Evolutionary conservation across 2,329 filamentous ascomycete genomes (phyloP), one percentile per base, ranked within the genome.

Genomic region (Colletotrichum falcatum): DNA sequence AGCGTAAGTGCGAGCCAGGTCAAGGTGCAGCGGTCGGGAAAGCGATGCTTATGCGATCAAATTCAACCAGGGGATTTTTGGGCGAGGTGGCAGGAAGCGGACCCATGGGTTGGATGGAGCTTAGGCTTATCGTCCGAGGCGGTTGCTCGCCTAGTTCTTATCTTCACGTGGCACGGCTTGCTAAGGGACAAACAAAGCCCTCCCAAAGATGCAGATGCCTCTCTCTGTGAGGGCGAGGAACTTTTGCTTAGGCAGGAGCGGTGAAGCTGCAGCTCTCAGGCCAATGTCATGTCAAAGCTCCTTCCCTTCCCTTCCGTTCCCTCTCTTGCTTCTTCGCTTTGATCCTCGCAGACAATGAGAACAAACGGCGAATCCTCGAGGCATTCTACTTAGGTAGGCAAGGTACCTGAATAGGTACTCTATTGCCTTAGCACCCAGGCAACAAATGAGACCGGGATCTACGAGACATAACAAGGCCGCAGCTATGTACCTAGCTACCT

Each of bases 21-120:
- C n/a, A 16, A 61, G 28, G 8, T 61, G n/a, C 33, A 28, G 9
- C 42, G 20, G 35, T 63, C 30, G 30, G 58, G 64, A 62, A 63
- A 23, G 55, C 18, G 30, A n/a, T 33, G 56, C 49, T 55, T 61
- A 28, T 64, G 26, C 62, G 64, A 58, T 59, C 39, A 66, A 70
- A 67, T 53, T 61, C 64, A 58, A 66, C 67, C 42, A 35, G 68
- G 53, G 59, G 42, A 48, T 68, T 71, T 71, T 68, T 67, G 67
- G 67, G 64, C 59, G 58, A 71, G 68, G 68, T 71, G 68, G 68
- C 68, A 71, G 68, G 68, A 71, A 68, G 65, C 64, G 64, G 68
- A 54, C 53, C 64, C 53, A 58, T 30, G 46, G 35, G 42, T 59
- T 55, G 67, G 67, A 70, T 55, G 67, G 67, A 70, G 63, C 67